Base-by-base conservation (phyloP, 495 filamentous ascomycete genomes). In the Jackrogersella multiformis region DNA sequence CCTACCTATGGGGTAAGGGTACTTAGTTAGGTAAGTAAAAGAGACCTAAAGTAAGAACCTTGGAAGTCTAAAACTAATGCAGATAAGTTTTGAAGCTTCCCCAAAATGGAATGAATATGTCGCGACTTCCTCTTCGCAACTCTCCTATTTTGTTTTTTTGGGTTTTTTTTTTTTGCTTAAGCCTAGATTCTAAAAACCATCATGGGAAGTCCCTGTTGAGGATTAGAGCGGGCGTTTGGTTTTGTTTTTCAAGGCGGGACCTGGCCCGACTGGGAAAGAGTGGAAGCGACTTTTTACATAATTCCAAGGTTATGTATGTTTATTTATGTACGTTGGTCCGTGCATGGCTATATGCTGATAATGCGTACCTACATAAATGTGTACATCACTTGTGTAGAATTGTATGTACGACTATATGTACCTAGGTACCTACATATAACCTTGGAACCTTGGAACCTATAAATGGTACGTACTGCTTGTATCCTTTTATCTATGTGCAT, bases 181-280 rank as follows among this genome's bases (percentile, higher is more conserved):
- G 21, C 4, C 18, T 24, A 45, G 42, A 45, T 21, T 39, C 20
- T 16, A 45, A 38, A 54, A 53, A 28, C 46, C 46, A 46, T 63
- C 51, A 63, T 56, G 60, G 59, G 32, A 56, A 56, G 39, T 46
- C 60, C 60, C 51, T 63, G 60, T 55, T 48, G 41, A 54, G 49
- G 32, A 30, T 54, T 53, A 39, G 26, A 39, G 35, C 42, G 42
- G 42, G 23, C 18, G 28, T 23, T 54, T 36, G 21, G 60, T 56
- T 55, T 63, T 63, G 46, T 51, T 48, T 59, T 49, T 61, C 52
- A 51, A 42, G 53, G 52, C 61, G 61, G 61, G 61, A 64, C 53
- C 34, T 32, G 21, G 6, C 62, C 61, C 42, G 54, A 58, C 53
- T 58, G 54, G 62, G 62, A 30, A 49, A 49, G 45, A 18, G n/a